Percentiles rank a stretch among this genome's conserved stretches.
phyloP scores from a whole-genome alignment of 495 filamentous ascomycete species.

The Barbatosphaeria neglecta region DNA sequence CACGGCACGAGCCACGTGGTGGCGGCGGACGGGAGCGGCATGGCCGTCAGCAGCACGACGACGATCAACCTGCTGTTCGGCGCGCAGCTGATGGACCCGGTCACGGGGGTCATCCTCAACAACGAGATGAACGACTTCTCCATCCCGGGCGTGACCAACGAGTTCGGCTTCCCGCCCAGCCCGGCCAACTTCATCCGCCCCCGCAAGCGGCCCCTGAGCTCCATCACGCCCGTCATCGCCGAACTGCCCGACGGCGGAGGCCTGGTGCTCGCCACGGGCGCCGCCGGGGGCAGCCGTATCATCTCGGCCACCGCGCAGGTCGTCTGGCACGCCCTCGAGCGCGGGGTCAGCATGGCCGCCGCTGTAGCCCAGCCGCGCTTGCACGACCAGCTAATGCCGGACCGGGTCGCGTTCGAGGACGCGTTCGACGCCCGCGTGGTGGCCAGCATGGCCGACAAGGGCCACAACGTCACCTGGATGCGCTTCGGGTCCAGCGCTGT shows the following conservation, averaged over 20 bases:
- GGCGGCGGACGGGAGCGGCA: slow-evolving; percentile 53
- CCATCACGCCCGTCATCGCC: slow-evolving; percentile 60
- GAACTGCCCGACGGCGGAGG: slow-evolving; percentile 33
- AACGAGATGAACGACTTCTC: slow-evolving; percentile 83
- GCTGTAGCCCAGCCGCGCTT: slow-evolving; percentile 53
- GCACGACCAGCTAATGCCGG: slow-evolving; percentile 72
- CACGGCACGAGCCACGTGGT: slow-evolving; percentile 68
- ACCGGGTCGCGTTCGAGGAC: slow-evolving; percentile 54
- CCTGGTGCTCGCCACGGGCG: slow-evolving; percentile 41
- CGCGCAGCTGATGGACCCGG: slow-evolving; percentile 61
- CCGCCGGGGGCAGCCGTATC: slow-evolving; percentile 68
- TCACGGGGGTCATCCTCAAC: slow-evolving; percentile 58
- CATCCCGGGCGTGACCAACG: slow-evolving; percentile 56
- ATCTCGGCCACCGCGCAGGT: slow-evolving; percentile 68
- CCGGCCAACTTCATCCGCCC: slow-evolving; percentile 64
- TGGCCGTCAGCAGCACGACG: slow-evolving; percentile 63
- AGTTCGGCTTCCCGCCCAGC: slow-evolving; percentile 64
- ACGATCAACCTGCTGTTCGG: slow-evolving; percentile 85
- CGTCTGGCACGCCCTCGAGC: slow-evolving; percentile 58
- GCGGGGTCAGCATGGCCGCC: slow-evolving; percentile 35
- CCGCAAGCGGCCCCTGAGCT: slow-evolving; percentile 63
- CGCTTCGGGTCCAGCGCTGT: slow-evolving; percentile 48
- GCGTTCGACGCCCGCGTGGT: slow-evolving; percentile 54
- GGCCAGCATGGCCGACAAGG: slow-evolving; percentile 38
- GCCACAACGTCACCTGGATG: slow-evolving; percentile 62